Evolutionary conservation across 192 early-diverging fungal genomes (phyloP).

Genomic region (Entophlyctis helioformis): DNA sequence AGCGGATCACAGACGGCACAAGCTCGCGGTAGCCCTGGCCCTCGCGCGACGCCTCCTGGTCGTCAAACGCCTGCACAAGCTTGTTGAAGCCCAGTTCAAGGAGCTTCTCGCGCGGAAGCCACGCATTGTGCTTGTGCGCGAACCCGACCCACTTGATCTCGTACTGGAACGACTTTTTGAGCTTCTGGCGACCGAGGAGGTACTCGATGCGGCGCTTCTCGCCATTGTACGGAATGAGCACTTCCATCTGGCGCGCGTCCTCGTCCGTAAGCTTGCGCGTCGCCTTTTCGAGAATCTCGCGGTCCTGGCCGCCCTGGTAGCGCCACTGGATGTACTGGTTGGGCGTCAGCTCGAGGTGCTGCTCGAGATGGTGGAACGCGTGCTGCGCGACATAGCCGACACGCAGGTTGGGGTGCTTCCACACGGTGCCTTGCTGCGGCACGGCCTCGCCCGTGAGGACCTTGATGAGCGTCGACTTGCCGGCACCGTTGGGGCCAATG

Average conservation of each 20-base stretch:
- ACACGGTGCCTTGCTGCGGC: constrained; percentile 57
- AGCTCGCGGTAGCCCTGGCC: constrained; percentile 58
- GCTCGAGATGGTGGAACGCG: constrained; percentile 77
- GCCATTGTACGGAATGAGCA: constrained; percentile 33
- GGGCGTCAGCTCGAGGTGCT: constrained; percentile 62
- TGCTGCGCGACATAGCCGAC: constrained; percentile 79
- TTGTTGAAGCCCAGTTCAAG: constrained; percentile 61
- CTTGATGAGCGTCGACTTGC: constrained; percentile 31
- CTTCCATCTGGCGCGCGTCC: constrained; percentile 53
- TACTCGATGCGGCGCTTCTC: constrained; percentile 44
- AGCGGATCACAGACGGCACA: constrained; percentile 47
- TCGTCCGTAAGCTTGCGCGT: constrained; percentile 55
- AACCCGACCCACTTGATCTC: constrained; percentile 68
- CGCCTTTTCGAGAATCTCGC: constrained; percentile 65
- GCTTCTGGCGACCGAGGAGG: constrained; percentile 49
- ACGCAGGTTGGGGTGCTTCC: constrained; percentile 75
- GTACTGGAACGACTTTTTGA: constrained; percentile 71
- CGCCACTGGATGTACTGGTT: constrained; percentile 77
- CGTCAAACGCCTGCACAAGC: constrained; percentile 67
- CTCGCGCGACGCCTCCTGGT: constrained; percentile 59
- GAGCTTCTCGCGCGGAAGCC: constrained; percentile 56
- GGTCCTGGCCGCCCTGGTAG: constrained; percentile 63
- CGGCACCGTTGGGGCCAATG: constrained; percentile 59
- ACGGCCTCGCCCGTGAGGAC: constrained; percentile 67
- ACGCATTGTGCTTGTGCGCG: constrained; percentile 58